phyloP scores from a whole-genome alignment of 371 early-diverging fungal genomes.

The Mycotypha africana region DNA sequence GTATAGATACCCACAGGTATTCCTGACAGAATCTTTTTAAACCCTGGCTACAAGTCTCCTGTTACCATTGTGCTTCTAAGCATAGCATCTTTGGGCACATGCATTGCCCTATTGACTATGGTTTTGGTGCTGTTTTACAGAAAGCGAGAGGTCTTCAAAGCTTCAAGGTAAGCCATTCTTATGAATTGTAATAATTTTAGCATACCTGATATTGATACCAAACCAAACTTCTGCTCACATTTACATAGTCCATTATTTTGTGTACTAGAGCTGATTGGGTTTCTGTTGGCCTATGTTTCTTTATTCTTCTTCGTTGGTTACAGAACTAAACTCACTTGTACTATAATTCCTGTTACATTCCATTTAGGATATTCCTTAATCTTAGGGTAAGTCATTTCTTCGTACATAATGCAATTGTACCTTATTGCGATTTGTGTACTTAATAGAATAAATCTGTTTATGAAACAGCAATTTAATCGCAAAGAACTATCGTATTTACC shows the following conservation, averaged over 20 bases:
- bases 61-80: slow-evolving; percentile 36
- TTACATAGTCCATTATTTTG: slow-evolving; percentile 46
- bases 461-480: slow-evolving; percentile 39
- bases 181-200: too few relatives aligned
- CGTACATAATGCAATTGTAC: too few relatives aligned
- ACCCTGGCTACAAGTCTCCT: slow-evolving; percentile 35
- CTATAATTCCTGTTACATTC: slow-evolving; percentile 37
- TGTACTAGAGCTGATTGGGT: slow-evolving; percentile 44
- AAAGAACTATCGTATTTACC: slow-evolving; percentile 55
- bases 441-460: slow-evolving; percentile 1
- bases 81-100: slow-evolving; percentile 36
- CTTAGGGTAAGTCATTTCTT: slow-evolving; percentile 41
- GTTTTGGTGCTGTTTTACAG: slow-evolving; percentile 32
- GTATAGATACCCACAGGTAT: slow-evolving; percentile 29
- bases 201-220: too few relatives aligned
- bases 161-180: slow-evolving; percentile 52
- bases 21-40: slow-evolving; percentile 22
- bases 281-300: slow-evolving; percentile 34
- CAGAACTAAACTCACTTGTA: slow-evolving; percentile 28
- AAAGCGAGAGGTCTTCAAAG: slow-evolving; percentile 46
- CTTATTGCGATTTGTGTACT: too few relatives aligned
- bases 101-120: slow-evolving; percentile 27
- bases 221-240: too few relatives aligned
- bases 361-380: slow-evolving; percentile 38
- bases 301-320: slow-evolving; percentile 25